Evolutionary conservation across 106 monocot species (phyloP).

Genomic region (Allium fistulosum): DNA sequence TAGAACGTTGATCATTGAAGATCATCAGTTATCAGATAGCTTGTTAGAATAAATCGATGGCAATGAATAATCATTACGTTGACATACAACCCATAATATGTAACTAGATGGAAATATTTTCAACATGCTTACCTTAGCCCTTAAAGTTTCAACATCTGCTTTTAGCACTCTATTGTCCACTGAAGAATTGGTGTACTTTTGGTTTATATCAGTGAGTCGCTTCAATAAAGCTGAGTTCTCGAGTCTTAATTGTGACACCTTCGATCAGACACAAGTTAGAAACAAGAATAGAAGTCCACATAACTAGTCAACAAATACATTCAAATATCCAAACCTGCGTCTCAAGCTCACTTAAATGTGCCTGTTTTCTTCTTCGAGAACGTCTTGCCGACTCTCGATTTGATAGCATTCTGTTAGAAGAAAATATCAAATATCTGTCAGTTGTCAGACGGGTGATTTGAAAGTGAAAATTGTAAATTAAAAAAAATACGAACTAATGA

Average conservation of each 20-base stretch:
- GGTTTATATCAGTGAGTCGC: conserved; percentile 74
- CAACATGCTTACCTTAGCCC: conserved; percentile 52
- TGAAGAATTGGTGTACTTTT: conserved; percentile 67
- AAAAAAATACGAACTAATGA: too few species aligned
- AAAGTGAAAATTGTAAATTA: too few species aligned
- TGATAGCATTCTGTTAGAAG: conserved; percentile 70
- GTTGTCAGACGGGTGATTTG: too few species aligned
- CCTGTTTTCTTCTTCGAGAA: conserved; percentile 92
- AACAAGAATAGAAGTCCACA: not conserved
- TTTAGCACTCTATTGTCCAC: conserved; percentile 67
- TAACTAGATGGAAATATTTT: not conserved
- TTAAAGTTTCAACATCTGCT: conserved; percentile 70
- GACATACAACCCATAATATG: not conserved
- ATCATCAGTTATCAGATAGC: too few species aligned
- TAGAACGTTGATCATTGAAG: too few species aligned
- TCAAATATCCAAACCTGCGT: conserved; percentile 33
- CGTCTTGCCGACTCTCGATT: conserved; percentile 93
- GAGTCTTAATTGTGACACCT: conserved; percentile 78
- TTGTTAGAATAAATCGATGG: too few species aligned
- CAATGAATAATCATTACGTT: too few species aligned
- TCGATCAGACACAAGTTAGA: not conserved
- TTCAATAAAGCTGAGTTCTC: conserved; percentile 83
- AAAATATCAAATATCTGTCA: not conserved
- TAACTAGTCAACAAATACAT: too few species aligned
- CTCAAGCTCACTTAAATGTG: conserved; percentile 84